These are phyloP conservation scores for Tanacetum coccineum DNA, from an alignment of 129 eudicot species.

Conservation along the genomic window DNA sequence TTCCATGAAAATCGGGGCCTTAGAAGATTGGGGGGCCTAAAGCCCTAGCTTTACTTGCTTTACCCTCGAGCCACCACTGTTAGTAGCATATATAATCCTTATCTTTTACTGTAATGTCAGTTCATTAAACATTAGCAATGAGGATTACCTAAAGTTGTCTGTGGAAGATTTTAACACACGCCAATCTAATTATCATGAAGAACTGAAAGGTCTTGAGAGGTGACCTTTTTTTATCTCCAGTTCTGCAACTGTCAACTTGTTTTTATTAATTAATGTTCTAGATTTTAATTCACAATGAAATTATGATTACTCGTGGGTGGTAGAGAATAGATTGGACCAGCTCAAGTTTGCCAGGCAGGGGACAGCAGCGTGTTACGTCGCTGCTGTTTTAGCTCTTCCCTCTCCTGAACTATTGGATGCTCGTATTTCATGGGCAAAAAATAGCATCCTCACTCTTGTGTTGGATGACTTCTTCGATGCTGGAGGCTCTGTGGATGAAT, in stretches of 20 bases:
- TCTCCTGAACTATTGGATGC: constrained; percentile 67
- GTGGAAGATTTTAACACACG: constrained; percentile 63
- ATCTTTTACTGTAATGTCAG: constrained; percentile 27
- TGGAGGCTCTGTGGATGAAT: constrained; percentile 17
- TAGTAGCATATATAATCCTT: no score
- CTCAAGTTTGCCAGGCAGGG: constrained; percentile 63
- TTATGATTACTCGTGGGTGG: constrained; percentile 36
- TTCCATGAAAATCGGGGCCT: no score
- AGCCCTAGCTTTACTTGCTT: no score
- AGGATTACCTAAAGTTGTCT: constrained; percentile 55
- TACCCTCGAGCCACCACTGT: no score
- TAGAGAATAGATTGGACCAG: constrained; percentile 50
- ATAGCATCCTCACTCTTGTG: constrained; percentile 46
- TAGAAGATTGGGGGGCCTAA: no score
- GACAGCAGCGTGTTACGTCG: constrained; percentile 51
- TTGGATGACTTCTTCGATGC: constrained; percentile 76
- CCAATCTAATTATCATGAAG: constrained; percentile 56
- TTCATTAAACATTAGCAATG: constrained; percentile 44
- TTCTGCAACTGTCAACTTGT: background rate
- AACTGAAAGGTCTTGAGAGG: constrained; percentile 68
- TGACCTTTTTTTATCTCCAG: constrained; percentile 4
- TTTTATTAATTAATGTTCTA: no score
- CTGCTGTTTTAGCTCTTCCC: constrained; percentile 50
- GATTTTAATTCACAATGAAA: background rate
- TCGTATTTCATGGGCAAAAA: constrained; percentile 77